Base-by-base conservation (phyloP, 1,284 basidiomycete genomes). In the Cutaneotrichosporon sp. region DNA sequence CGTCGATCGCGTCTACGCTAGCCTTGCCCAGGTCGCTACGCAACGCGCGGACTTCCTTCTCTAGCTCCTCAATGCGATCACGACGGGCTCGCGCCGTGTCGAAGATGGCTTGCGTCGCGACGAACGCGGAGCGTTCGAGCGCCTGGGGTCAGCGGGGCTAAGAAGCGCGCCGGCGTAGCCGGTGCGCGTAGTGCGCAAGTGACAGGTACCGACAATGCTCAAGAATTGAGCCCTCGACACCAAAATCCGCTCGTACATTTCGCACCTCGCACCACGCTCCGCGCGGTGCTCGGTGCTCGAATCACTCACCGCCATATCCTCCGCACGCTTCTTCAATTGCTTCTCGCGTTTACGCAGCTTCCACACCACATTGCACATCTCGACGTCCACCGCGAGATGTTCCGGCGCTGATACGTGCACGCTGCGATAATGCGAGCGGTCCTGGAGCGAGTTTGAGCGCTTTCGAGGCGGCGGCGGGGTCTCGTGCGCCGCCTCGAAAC, bases 321-420 rank as follows among this genome's bases (percentile, higher is more conserved):
- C 55, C 0, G 60, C 68, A 22, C 60, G 62, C 46, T 62, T 52
- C 0, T 63, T 58, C 5, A 73, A 58, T 33, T 58, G 48, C 4
- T 49, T 51, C 52, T 72, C 70, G 20, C 51, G 41, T 21, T 52
- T 49, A 13, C 67, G 59, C n/a, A 71, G 53, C 33, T 67, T 63
- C 26, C 61, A 59, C 9, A 73, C 64, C 7, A 61, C 49, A 9
- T 55, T 49, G 52, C 68, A 69, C 60, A 73, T 62, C 45, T 66
- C 64, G 4, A 72, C 68, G 41, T 73, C 71, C 17, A 69, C 51
- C 12, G 58, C 58, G 1, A 73, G 61, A 34, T 70, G 64, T 15
- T 61, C 50, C 7, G 51, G 21, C 3, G 39, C 33, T 26, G n/a
- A 26, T 9, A 53, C 37, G n/a, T 49, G 49, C 23, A 46, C 2